A percentile compares a stretch with the other conserved stretches of the same genome.
These are phyloP conservation scores for Hypomyces perniciosus DNA, from an alignment of 2,329 filamentous ascomycete genomes.

Conservation along the genomic window DNA sequence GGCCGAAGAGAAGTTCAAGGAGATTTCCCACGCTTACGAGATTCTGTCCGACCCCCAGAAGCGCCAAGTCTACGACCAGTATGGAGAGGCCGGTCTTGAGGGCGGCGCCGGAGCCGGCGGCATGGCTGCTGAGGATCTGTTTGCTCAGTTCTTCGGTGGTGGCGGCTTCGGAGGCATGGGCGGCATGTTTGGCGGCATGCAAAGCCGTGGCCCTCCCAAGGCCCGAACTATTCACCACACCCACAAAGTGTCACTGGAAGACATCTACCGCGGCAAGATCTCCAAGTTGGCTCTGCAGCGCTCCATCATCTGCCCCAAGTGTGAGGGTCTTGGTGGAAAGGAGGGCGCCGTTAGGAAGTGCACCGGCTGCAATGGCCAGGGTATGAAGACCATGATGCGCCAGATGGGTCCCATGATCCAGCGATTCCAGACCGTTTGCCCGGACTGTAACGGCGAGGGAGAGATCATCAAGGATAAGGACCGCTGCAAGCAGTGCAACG, in stretches of 20 bases:
- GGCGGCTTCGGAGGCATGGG: conserved; percentile 59
- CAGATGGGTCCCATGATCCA: conserved; percentile 99
- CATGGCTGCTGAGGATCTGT: conserved; percentile 94
- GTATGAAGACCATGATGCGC: conserved; percentile 99
- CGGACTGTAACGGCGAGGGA: conserved; percentile 95
- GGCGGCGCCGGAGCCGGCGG: conserved; percentile 73
- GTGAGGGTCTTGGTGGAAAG: conserved; percentile 90
- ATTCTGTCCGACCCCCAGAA: conserved; percentile 88
- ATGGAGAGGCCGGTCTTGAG: conserved; percentile 94
- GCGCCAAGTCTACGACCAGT: conserved; percentile 89
- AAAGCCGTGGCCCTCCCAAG: conserved; percentile 73
- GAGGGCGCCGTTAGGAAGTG: conserved; percentile 96
- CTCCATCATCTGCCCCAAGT: conserved; percentile 93
- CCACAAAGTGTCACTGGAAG: conserved; percentile 96
- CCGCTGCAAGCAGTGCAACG: conserved; percentile 90
- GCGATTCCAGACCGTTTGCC: conserved; percentile 98
- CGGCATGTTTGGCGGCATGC: conserved; percentile 74
- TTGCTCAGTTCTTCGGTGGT: conserved; percentile 92
- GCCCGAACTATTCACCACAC: conserved; percentile 96
- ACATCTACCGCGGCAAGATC: conserved; percentile 96
- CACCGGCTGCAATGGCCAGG: conserved; percentile 80
- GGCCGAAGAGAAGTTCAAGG: conserved; percentile 97
- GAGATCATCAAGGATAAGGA: conserved; percentile 97
- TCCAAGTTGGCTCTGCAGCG: conserved; percentile 97
- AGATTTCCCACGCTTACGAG: conserved; percentile 93